Percentiles rank a stretch among this genome's conserved stretches.
phyloP scores from a whole-genome alignment of 2,329 filamentous ascomycete species.

The Cucurbitaria berberidis region DNA sequence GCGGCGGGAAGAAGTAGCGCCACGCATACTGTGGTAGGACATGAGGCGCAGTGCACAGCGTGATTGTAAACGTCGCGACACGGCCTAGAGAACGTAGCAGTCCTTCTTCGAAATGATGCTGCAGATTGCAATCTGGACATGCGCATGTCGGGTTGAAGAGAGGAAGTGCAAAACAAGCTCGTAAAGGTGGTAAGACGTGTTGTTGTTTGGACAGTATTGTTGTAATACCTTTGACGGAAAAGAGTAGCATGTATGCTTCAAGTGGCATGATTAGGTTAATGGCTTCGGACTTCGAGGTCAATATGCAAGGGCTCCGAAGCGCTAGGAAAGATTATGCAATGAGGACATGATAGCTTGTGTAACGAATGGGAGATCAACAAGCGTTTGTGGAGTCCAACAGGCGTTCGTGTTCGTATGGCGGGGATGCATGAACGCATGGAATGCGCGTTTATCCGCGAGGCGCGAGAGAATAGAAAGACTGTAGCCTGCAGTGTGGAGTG shows the following conservation, averaged over 20 bases:
- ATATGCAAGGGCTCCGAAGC: background rate
- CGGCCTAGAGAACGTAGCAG: too few relatives aligned
- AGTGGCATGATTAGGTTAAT: background rate
- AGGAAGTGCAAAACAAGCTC: background rate
- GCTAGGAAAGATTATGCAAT: background rate
- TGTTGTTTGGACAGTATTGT: background rate
- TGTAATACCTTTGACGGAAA: too few relatives aligned
- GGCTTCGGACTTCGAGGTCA: background rate
- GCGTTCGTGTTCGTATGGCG: background rate
- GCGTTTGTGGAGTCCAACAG: background rate
- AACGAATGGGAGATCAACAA: background rate
- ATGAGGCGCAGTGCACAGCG: conserved; percentile 3
- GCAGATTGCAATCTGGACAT: background rate
- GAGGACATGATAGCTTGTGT: background rate
- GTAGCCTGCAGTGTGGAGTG: too few relatives aligned
- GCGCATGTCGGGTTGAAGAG: background rate
- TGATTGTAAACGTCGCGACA: background rate
- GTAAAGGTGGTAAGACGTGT: background rate
- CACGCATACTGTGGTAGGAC: conserved; percentile 1
- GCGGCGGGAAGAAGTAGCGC: conserved; percentile 1
- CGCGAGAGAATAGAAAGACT: too few relatives aligned
- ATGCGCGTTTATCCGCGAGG: too few relatives aligned
- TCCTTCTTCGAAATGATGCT: background rate
- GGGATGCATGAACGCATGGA: background rate
- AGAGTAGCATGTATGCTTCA: background rate